Conservation (phyloP, 2,329 filamentous ascomycete species). For the Mycosphaerelloides madeirae region DNA sequence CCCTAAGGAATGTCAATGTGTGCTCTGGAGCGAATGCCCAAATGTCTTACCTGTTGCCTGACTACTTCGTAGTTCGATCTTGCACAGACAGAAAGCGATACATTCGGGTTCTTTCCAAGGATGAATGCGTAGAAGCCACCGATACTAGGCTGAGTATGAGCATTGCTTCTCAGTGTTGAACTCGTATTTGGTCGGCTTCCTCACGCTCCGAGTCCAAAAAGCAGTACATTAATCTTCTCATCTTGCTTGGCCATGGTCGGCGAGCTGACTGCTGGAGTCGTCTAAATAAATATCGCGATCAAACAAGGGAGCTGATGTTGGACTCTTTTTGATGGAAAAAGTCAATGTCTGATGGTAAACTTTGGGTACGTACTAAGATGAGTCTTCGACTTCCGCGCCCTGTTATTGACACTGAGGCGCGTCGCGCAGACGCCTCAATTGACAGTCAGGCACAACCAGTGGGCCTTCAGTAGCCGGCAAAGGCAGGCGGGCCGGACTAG, state of each 20-base stretch:
- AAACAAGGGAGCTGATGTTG: too few species aligned
- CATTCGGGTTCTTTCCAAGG: conserved; percentile 39
- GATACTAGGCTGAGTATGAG: conserved; percentile 38
- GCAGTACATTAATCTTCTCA: conserved; percentile 35
- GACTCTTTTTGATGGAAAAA: too few species aligned
- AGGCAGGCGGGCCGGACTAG: not conserved
- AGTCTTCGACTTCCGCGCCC: too few species aligned
- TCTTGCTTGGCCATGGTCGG: not conserved
- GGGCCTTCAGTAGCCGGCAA: conserved; percentile 4
- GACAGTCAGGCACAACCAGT: not conserved
- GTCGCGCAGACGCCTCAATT: too few species aligned
- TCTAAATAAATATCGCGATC: too few species aligned
- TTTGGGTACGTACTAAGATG: too few species aligned
- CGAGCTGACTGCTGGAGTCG: too few species aligned
- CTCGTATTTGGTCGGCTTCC: conserved; percentile 21
- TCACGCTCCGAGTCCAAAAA: conserved; percentile 54
- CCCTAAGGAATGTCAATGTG: conserved; percentile 28
- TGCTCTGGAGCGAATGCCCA: not conserved
- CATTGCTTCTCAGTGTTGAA: not conserved
- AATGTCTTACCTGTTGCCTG: conserved; percentile 32
- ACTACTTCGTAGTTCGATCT: conserved; percentile 45
- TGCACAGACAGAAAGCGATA: conserved; percentile 41
- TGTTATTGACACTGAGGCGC: too few species aligned
- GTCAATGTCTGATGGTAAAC: too few species aligned
- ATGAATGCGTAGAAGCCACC: conserved; percentile 57